phyloP scores from a whole-genome alignment of 2,329 filamentous ascomycete genomes.

The Colletotrichum musae region DNA sequence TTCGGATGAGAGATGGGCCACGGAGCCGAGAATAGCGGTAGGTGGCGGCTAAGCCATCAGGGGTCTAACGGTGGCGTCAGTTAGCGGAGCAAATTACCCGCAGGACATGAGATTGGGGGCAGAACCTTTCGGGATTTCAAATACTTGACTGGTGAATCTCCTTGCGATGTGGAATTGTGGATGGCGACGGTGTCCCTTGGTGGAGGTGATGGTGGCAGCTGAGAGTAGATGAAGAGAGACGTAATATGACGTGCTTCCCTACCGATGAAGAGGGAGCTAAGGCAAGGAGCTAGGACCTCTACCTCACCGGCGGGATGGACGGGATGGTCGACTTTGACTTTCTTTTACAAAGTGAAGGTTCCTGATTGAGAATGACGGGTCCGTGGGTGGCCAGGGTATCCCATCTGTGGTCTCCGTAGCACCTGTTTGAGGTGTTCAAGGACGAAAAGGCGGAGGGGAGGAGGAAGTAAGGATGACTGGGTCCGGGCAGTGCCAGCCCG shows the following conservation, averaged over 20 bases:
- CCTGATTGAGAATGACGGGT: neutral
- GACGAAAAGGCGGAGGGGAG: neutral
- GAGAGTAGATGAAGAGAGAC: too few species aligned
- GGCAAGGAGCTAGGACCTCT: too few species aligned
- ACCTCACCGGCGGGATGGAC: too few species aligned
- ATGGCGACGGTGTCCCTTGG: too few species aligned
- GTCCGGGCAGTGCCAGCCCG: too few species aligned
- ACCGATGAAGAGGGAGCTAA: too few species aligned
- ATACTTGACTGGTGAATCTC: neutral
- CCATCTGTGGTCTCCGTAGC: neutral
- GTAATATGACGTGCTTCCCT: too few species aligned
- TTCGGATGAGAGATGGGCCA: constrained; percentile 29
- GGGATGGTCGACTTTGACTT: too few species aligned
- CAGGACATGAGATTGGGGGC: neutral
- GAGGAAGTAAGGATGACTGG: neutral
- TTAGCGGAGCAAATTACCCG: neutral
- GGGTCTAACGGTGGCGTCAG: constrained; percentile 2
- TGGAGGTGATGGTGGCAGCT: too few species aligned
- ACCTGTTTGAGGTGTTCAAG: neutral
- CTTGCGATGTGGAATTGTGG: too few species aligned
- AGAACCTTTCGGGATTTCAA: neutral
- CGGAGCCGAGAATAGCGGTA: constrained; percentile 24
- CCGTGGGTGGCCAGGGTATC: constrained; percentile 11
- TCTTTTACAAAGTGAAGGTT: too few species aligned
- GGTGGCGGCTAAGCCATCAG: neutral